Conservation (phyloP, 257 asterid species). For the Gynochthodes officinalis region DNA sequence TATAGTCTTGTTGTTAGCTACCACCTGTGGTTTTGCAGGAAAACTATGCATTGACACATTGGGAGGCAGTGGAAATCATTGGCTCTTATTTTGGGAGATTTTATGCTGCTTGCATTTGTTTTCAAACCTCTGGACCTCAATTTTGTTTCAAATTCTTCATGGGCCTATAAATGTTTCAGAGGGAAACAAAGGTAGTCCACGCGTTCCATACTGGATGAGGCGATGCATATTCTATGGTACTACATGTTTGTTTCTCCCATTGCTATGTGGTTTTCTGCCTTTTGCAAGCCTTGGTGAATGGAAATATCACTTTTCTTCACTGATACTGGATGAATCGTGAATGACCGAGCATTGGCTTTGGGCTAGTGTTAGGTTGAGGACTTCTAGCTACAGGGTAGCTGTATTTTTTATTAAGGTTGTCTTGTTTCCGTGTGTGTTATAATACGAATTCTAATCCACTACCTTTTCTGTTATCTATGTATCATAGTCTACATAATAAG, state of each 20-base stretch:
- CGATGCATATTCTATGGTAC: conserved; percentile 36
- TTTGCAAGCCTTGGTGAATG: conserved; percentile 76
- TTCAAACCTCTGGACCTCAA: conserved; percentile 47
- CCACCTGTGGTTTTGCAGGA: conserved; percentile 66
- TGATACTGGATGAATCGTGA: conserved; percentile 10
- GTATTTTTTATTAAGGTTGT: background rate
- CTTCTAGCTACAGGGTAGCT: background rate
- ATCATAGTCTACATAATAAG: background rate
- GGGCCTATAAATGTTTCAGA: conserved; percentile 59
- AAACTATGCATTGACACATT: conserved; percentile 73
- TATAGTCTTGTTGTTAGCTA: conserved; percentile 59
- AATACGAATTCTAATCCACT: background rate
- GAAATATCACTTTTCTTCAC: conserved; percentile 55
- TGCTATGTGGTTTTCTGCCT: conserved; percentile 79
- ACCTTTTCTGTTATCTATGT: background rate
- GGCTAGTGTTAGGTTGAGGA: background rate
- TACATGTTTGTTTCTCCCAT: conserved; percentile 48
- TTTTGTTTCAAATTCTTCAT: conserved; percentile 45
- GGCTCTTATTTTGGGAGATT: conserved; percentile 71
- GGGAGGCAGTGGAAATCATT: conserved; percentile 71
- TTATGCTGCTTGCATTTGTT: conserved; percentile 66
- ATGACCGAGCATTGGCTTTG: conserved; percentile 28
- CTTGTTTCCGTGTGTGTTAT: background rate
- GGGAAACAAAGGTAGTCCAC: conserved; percentile 9
- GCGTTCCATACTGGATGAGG: conserved; percentile 60